These are phyloP conservation scores for Sporothrix humicola DNA, from an alignment of 2,329 filamentous ascomycete species.

Conservation along the genomic window DNA sequence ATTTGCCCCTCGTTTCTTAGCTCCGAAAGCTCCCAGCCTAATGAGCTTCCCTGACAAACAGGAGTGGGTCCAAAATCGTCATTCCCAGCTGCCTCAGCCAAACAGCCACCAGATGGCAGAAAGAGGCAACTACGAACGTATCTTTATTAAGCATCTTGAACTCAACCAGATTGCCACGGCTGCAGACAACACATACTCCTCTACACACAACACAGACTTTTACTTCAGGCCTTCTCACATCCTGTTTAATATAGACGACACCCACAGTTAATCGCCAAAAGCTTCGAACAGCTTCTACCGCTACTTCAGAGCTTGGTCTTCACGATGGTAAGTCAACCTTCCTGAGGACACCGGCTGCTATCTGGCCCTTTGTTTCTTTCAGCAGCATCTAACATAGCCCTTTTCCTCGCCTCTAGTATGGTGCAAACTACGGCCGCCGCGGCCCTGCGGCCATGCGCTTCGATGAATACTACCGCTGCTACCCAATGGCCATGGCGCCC, in stretches of 20 bases:
- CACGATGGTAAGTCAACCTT: background rate
- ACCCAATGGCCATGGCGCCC: conserved; percentile 91
- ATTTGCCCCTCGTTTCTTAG: conserved; percentile 20
- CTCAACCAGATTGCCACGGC: conserved; percentile 13
- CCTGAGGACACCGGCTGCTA: background rate
- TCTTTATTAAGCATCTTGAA: background rate
- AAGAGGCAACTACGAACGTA: conserved; percentile 2
- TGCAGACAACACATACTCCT: background rate
- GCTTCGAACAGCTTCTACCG: background rate
- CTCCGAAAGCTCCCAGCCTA: conserved; percentile 2
- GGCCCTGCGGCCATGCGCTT: conserved; percentile 73
- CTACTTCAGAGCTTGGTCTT: background rate
- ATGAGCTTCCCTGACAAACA: background rate
- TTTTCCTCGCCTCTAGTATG: conserved; percentile 1
- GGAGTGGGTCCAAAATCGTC: conserved; percentile 21
- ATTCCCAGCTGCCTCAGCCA: conserved; percentile 29
- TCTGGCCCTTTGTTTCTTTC: background rate
- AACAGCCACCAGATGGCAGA: background rate
- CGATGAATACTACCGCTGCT: conserved; percentile 98
- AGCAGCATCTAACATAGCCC: background rate
- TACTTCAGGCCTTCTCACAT: background rate
- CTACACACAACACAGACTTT: background rate
- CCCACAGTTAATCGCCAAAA: too few relatives aligned
- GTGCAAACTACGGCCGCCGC: conserved; percentile 44
- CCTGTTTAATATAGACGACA: too few relatives aligned